These are phyloP conservation scores for Capsicum chinense DNA, from an alignment of 257 asterid species.

Conservation along the genomic window DNA sequence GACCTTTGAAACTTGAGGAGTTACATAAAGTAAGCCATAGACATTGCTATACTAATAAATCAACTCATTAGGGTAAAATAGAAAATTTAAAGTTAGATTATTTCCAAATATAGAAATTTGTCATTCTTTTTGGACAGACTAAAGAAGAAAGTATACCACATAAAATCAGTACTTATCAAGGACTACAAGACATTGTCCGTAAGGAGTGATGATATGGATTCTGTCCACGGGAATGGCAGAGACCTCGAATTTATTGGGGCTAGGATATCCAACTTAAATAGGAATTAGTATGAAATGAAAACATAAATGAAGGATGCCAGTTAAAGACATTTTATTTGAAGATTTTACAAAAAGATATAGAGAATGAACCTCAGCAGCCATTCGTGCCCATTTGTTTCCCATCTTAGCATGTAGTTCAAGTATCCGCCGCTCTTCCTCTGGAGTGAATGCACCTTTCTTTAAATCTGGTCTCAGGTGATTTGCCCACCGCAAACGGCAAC, in stretches of 20 bases:
- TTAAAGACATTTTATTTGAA: neutral
- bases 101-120: neutral
- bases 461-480: slow-evolving; percentile 72
- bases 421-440: slow-evolving; percentile 57
- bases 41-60: neutral
- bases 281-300: neutral
- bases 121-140: neutral
- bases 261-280: neutral
- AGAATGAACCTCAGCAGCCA: slow-evolving; percentile 63
- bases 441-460: slow-evolving; percentile 62
- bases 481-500: slow-evolving; percentile 74
- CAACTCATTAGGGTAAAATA: neutral
- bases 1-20: neutral
- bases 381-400: slow-evolving; percentile 74
- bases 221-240: neutral
- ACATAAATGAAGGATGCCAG: neutral
- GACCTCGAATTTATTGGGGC: neutral
- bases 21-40: neutral
- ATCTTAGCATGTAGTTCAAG: slow-evolving; percentile 63
- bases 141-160: neutral
- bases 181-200: neutral
- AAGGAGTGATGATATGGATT: slow-evolving; percentile 4
- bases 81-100: neutral
- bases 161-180: neutral
- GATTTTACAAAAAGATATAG: neutral